phyloP scores from a whole-genome alignment of 2,329 filamentous ascomycete genomes.

The Lecanoromycetidae sp. region DNA sequence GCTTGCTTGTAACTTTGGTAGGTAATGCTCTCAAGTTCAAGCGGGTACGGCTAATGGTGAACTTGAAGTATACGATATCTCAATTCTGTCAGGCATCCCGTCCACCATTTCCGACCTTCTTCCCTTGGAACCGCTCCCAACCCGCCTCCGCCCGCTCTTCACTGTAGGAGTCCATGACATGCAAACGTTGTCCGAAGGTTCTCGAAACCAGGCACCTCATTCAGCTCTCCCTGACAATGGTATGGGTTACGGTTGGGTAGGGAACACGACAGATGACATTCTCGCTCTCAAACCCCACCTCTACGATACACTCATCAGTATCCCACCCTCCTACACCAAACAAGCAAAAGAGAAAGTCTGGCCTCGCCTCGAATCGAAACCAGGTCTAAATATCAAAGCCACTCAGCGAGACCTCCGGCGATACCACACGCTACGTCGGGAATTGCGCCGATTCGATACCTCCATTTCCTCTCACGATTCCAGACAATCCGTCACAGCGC shows the following conservation, averaged over 20 bases:
- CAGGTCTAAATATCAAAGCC: slow-evolving; percentile 59
- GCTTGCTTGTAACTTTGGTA: slow-evolving; percentile 79
- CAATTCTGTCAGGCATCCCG: slow-evolving; percentile 82
- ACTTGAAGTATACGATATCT: slow-evolving; percentile 71
- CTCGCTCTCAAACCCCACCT: slow-evolving; percentile 73
- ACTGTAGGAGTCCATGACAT: slow-evolving; percentile 91
- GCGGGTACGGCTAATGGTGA: neutral
- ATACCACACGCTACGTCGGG: slow-evolving; percentile 56
- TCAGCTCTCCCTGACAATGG: slow-evolving; percentile 32
- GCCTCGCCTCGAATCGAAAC: slow-evolving; percentile 60
- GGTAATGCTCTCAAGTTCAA: slow-evolving; percentile 10
- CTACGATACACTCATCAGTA: slow-evolving; percentile 78
- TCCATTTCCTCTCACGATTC: slow-evolving; percentile 8
- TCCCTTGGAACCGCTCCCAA: slow-evolving; percentile 47
- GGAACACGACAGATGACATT: slow-evolving; percentile 91
- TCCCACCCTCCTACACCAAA: slow-evolving; percentile 53
- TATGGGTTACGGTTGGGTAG: slow-evolving; percentile 59
- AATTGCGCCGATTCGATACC: slow-evolving; percentile 34
- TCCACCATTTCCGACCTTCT: slow-evolving; percentile 58
- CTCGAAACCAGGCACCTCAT: slow-evolving; percentile 25
- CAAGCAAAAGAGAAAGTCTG: slow-evolving; percentile 52
- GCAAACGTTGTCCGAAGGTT: slow-evolving; percentile 49
- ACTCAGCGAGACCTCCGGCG: slow-evolving; percentile 82
- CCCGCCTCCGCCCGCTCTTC: slow-evolving; percentile 73
- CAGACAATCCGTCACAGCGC: neutral